Conservation (phyloP, 371 early-diverging fungal genomes). For the Apophysomyces ossiformis region DNA sequence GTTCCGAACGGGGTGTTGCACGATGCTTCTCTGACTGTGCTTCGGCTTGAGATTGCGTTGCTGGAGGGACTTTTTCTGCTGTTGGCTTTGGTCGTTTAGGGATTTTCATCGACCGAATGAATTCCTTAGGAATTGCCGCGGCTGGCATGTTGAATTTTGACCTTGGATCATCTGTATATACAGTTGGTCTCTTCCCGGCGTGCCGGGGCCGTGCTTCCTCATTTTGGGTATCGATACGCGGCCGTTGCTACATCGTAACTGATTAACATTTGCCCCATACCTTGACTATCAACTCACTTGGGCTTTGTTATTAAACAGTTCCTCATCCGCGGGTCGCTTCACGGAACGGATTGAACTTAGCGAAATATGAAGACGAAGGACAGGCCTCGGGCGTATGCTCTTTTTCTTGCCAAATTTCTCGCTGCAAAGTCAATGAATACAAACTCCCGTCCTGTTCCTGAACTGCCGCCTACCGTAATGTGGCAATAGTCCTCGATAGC, state of each 20-base stretch:
- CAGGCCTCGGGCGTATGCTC: background rate
- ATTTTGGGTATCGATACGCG: conserved; percentile 9
- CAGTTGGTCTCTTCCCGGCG: conserved; percentile 3
- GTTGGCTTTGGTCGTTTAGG: conserved; percentile 12
- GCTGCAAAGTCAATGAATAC: background rate
- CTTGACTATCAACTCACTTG: background rate
- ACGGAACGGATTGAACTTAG: background rate
- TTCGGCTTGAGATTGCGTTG: background rate
- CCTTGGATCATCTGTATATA: conserved; percentile 4
- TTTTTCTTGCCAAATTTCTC: conserved; percentile 1
- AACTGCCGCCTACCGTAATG: background rate
- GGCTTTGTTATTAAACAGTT: background rate
- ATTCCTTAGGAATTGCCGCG: background rate
- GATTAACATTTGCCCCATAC: background rate
- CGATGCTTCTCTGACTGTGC: background rate
- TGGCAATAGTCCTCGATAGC: conserved; percentile 5
- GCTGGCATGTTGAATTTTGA: conserved; percentile 1
- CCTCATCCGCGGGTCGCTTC: background rate
- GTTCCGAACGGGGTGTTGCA: background rate
- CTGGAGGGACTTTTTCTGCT: conserved; percentile 1
- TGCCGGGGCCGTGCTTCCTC: conserved; percentile 3
- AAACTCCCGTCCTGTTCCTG: background rate
- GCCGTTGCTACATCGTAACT: background rate
- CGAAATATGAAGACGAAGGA: conserved; percentile 6
- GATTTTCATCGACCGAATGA: conserved; percentile 12